These are phyloP conservation scores for Colletotrichum liriopes DNA, from an alignment of 2,329 filamentous ascomycete genomes.

Conservation along the genomic window DNA sequence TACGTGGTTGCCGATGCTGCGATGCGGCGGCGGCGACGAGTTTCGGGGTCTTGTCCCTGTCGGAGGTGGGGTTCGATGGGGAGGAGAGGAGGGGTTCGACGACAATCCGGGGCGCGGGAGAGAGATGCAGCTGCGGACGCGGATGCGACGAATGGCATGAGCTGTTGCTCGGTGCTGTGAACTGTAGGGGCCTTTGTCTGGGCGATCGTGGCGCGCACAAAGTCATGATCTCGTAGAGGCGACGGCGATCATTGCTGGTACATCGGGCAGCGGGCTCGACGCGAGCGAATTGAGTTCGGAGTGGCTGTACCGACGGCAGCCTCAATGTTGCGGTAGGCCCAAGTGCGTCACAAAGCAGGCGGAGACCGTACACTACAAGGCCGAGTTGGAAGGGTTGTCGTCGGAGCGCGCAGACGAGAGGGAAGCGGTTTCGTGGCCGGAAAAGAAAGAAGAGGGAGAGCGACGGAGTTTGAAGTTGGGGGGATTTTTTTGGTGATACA, in stretches of 20 bases:
- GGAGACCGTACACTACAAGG: background rate
- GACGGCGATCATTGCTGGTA: slow-evolving; percentile 52
- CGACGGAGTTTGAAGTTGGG: slow-evolving; percentile 18
- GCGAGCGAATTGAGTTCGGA: slow-evolving; percentile 25
- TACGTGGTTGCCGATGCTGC: slow-evolving; percentile 8
- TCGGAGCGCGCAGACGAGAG: background rate
- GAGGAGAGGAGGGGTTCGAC: slow-evolving; percentile 35
- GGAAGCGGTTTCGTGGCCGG: background rate
- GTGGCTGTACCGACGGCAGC: background rate
- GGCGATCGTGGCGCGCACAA: slow-evolving; percentile 56
- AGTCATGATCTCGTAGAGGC: slow-evolving; percentile 60
- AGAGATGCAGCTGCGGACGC: slow-evolving; percentile 33
- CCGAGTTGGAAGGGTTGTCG: slow-evolving; percentile 6
- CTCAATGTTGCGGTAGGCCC: background rate
- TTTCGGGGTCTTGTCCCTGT: slow-evolving; percentile 28
- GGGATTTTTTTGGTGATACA: slow-evolving; percentile 39
- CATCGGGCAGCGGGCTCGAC: slow-evolving; percentile 33
- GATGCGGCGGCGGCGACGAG: slow-evolving; percentile 25
- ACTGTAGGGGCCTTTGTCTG: slow-evolving; percentile 47
- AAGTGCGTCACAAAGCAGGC: background rate
- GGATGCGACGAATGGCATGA: slow-evolving; percentile 42
- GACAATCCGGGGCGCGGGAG: slow-evolving; percentile 34
- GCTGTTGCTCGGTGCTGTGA: slow-evolving; percentile 17
- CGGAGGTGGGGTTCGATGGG: slow-evolving; percentile 40
- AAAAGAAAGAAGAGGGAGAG: slow-evolving; percentile 11